Evolutionary conservation across 2,329 filamentous ascomycete genomes (phyloP), one percentile per base, ranked within the genome.

Genomic region (Paecilomyces sp.): DNA sequence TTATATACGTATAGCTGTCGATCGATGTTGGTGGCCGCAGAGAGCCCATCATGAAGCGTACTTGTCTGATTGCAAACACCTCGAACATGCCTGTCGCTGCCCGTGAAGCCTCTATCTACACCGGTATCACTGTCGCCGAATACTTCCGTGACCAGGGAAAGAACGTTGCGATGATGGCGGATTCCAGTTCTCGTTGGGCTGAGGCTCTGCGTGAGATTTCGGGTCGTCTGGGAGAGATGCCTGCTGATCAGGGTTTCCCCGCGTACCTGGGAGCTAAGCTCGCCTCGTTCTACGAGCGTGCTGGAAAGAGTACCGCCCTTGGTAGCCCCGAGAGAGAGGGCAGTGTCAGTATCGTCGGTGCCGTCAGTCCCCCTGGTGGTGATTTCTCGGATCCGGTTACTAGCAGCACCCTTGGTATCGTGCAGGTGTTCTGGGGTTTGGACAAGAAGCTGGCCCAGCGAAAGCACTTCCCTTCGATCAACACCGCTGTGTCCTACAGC

Each of bases 1-100:
- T 6, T 25, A 33, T 11, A 33, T 33, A 33, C 31, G 24, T 28
- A 12, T 67, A 84, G 84, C 90, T 99, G 66, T 90, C 90, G 55
- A 99, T 99, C 73, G 89, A 95, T 18, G 87, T 97, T 68, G 89
- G 96, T 52, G 94, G 94, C 69, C 91, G 93, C 73, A 89, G 93
- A 79, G 94, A 99, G 76, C 92, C 93, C 67, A 99, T 99, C 82
- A 99, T 99, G 94, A 99, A 99, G 86, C 93, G 94, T 76, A 99
- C 94, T 15, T 95, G 92, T 24, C 84, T 99, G 62, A 97, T 99
- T 73, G 94, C 94, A 76, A 99, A 99, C 80, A 99, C 94, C 52
- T 99, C 94, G 70, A 99, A 99, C 83, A 99, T 99, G 94, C 94
- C 94, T 63, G 94, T 99, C 71, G 94, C 94, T 65, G 94, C 94